Conservation (phyloP, 1,284 basidiomycete species). For the Trichosporon sp. region DNA sequence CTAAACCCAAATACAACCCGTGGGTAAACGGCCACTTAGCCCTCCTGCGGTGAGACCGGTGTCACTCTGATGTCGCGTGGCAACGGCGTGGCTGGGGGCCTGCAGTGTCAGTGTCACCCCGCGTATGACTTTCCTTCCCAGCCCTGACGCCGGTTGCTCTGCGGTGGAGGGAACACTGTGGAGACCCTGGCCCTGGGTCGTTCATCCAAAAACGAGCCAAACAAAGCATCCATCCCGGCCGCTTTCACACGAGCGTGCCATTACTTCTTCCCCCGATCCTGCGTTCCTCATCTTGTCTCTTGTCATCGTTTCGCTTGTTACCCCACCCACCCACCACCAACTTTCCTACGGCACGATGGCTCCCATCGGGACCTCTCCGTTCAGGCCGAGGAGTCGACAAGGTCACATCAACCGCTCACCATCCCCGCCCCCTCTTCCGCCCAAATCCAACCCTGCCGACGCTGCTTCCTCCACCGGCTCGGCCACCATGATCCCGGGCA, state of each 20-base stretch:
- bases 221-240: conserved; percentile 1
- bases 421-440: conserved; percentile 13
- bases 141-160: neutral
- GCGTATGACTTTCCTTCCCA: neutral
- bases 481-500: conserved; percentile 11
- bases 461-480: conserved; percentile 20
- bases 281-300: neutral
- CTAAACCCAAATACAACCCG: neutral
- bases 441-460: conserved; percentile 8
- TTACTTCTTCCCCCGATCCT: neutral
- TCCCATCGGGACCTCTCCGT: conserved; percentile 19
- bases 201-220: conserved; percentile 13
- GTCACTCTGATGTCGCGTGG: neutral
- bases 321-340: neutral
- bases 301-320: neutral
- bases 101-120: neutral
- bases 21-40: neutral
- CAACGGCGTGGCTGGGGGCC: neutral
- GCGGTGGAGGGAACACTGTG: neutral
- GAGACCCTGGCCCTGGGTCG: neutral
- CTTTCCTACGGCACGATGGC: conserved; percentile 12
- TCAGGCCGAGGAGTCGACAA: conserved; percentile 16
- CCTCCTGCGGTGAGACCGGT: neutral
- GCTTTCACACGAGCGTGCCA: neutral
- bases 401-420: conserved; percentile 6